Percentiles rank a stretch among this genome's conserved stretches.
Conservation (phyloP, 2,329 filamentous ascomycete genomes). For the Xylaria hypoxylon region DNA sequence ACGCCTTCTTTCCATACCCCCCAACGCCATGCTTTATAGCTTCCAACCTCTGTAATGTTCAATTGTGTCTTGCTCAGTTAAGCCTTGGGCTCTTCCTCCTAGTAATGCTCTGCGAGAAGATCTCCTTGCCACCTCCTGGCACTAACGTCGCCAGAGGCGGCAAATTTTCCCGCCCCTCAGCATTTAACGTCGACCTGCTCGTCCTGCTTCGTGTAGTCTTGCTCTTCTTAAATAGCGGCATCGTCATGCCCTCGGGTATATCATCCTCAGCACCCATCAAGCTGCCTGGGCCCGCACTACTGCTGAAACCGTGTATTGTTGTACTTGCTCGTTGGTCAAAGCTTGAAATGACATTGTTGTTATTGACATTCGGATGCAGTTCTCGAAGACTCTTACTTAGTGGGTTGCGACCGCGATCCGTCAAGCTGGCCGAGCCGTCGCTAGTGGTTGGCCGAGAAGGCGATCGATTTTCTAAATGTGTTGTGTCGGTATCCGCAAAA, state of each 20-base stretch:
- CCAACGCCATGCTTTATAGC: slow-evolving; percentile 18
- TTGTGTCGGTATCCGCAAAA: slow-evolving; percentile 56
- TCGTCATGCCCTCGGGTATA: slow-evolving; percentile 53
- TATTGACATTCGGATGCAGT: slow-evolving; percentile 64
- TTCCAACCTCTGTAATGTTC: neutral
- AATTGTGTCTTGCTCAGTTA: slow-evolving; percentile 41
- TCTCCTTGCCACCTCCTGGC: slow-evolving; percentile 49
- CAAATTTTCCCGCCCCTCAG: slow-evolving; percentile 65
- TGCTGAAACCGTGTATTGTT: slow-evolving; percentile 51
- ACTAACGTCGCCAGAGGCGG: slow-evolving; percentile 51
- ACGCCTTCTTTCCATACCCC: neutral
- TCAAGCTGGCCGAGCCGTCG: slow-evolving; percentile 37
- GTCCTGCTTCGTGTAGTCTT: slow-evolving; percentile 51
- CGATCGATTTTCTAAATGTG: slow-evolving; percentile 44
- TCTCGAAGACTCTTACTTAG: slow-evolving; percentile 64
- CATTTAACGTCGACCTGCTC: slow-evolving; percentile 51
- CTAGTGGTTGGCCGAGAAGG: slow-evolving; percentile 43
- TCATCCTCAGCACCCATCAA: slow-evolving; percentile 32
- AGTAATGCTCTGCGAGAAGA: slow-evolving; percentile 59
- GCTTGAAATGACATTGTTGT: slow-evolving; percentile 52
- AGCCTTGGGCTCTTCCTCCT: slow-evolving; percentile 68
- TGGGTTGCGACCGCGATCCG: slow-evolving; percentile 46
- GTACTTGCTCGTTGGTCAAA: slow-evolving; percentile 60
- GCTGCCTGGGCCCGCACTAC: slow-evolving; percentile 37
- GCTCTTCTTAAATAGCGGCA: slow-evolving; percentile 63